Base-by-base conservation (phyloP, 108 stramenopile species). In the Pseudonitzschia multistriata region DNA sequence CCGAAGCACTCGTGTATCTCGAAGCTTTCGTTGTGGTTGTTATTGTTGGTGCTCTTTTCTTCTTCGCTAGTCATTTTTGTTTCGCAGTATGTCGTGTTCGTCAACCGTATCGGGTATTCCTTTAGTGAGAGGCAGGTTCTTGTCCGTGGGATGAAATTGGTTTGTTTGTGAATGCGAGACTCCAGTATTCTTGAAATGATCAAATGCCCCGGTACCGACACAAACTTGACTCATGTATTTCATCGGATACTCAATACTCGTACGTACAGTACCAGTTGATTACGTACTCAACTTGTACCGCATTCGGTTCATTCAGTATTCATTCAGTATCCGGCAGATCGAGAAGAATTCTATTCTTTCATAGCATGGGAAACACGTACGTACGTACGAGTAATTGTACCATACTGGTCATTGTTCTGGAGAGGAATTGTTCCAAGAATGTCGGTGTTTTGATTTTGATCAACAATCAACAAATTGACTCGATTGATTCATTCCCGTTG, bases 1-100 rank as follows among this genome's bases (percentile, higher is more conserved):
- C 45, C 35, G 66, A 76, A 70, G 25, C 42, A 74, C 5, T 61
- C 61, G 48, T 64, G 71, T 27, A 72, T 21, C 28, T 48, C 45
- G 40, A 71, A 71, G 33, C 19, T n/a, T 14, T 59, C 29, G 34
- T 59, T 59, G 19, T 59, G 31, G 14, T 37, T 53, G 19, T 53
- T 31, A 22, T 53, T 53, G 52, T 53, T 3, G 7, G 31, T 14
- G 6, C 1, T 52, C 25, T 22, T 22, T 24, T 25, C 25, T 7
- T 52, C 21, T 5, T 52, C 4, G 21, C 24, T 24, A 2, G 50
- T 3, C 24, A 52, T 52, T 52, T 52, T 52, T 17, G 49, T 52
- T 25, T 52, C 25, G 22, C 21, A 17, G 49, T 2, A 45, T 45
- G 3, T 45, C n/a, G n/a, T n/a, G n/a, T n/a, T n/a, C n/a, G n/a